Evolutionary conservation across 345 rosid species (phyloP), one percentile per base, ranked within the genome.

Genomic region (Aurinia saxatilis): DNA sequence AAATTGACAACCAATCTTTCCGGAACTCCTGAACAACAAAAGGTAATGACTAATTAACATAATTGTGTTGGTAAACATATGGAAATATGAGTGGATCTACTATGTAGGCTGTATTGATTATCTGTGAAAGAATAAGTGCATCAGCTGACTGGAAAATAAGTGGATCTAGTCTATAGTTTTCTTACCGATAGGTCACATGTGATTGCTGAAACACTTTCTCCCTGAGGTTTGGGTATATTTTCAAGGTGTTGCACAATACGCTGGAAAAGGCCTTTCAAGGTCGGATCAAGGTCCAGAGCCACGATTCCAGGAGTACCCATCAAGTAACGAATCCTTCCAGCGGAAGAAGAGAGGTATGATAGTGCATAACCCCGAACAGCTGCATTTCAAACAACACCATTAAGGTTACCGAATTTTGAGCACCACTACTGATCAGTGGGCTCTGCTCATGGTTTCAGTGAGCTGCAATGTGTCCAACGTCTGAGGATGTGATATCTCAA

Each of bases 281-380:
- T 79, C 50, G 92, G 66, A 68, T 91, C 95, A 66, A 87, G 82
- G 68, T 90, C 99, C 76, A 93, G 96, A 67, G 99, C 99, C 80
- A 90, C 95, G 78, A 93, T 90, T 76, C 97, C 97, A 17, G 99
- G 96, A 79, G 96, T 79, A 50, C 89, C 87, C 73, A 93, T 79
- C 78, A 93, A 75, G 78, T 87, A 90, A 30, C 90, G 90, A 64
- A 93, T 83, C 81, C 97, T 80, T 73, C 95, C 95, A 74, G 97
- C 97, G 73, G 96, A 84, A 36, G 97, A 90, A 74, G 99, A 93
- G 70, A 93, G 97, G 84, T 83, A 93, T 53, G 99, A 93, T 70
- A 90, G 79, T 50, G 96, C 99, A 80, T 90, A 93, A 50, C 97
- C 99, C 67, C 97, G 84, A 71, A 87, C 83, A 57, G 99, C 99